A percentile compares a stretch with the other conserved stretches of the same genome.
phyloP scores from a whole-genome alignment of 495 filamentous ascomycete genomes.

The Penicillium argentinense region DNA sequence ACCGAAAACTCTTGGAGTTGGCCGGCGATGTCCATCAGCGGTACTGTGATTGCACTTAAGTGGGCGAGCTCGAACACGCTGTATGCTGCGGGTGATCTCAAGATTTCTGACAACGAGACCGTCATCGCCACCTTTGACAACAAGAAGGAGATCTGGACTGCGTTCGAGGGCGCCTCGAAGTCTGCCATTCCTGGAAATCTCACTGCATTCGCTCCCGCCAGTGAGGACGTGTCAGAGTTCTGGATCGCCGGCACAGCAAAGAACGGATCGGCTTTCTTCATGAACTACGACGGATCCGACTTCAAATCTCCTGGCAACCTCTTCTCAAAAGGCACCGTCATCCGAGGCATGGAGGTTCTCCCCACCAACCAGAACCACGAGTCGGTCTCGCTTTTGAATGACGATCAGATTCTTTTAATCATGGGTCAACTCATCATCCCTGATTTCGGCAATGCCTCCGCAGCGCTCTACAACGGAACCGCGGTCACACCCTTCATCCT shows the following conservation, averaged over 20 bases:
- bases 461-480: slow-evolving; percentile 81
- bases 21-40: slow-evolving; percentile 66
- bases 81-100: slow-evolving; percentile 75
- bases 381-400: slow-evolving; percentile 58
- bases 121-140: slow-evolving; percentile 75
- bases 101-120: slow-evolving; percentile 59
- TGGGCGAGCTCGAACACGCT: slow-evolving; percentile 73
- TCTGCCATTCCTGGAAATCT: slow-evolving; percentile 73
- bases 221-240: slow-evolving; percentile 61
- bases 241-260: slow-evolving; percentile 73
- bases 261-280: slow-evolving; percentile 72
- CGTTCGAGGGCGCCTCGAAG: slow-evolving; percentile 59
- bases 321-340: slow-evolving; percentile 61
- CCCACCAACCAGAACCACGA: slow-evolving; percentile 65
- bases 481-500: slow-evolving; percentile 76
- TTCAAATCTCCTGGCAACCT: slow-evolving; percentile 57
- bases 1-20: slow-evolving; percentile 70
- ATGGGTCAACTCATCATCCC: slow-evolving; percentile 77
- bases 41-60: slow-evolving; percentile 65
- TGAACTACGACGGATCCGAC: slow-evolving; percentile 69
- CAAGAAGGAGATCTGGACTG: slow-evolving; percentile 60
- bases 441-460: slow-evolving; percentile 79
- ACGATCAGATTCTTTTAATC: slow-evolving; percentile 71
- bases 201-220: slow-evolving; percentile 70
- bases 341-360: slow-evolving; percentile 81